Percentiles rank a stretch among this genome's conserved stretches.
Conservation (phyloP, 2,329 filamentous ascomycete species). For the Thielaviopsis punctulata region DNA sequence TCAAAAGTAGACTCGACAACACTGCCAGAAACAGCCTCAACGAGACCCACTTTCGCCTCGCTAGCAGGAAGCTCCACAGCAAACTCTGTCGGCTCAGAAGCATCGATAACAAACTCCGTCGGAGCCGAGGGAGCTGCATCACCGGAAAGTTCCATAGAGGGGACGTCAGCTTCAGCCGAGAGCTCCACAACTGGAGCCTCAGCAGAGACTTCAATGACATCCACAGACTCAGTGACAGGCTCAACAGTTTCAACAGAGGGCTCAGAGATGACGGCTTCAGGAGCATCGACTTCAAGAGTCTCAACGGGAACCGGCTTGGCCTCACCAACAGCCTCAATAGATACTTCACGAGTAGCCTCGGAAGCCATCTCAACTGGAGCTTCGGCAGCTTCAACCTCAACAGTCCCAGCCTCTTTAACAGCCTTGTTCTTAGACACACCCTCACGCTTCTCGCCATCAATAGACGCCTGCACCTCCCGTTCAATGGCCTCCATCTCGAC, state of each 20-base stretch:
- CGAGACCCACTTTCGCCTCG: background rate
- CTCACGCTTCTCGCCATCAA: background rate
- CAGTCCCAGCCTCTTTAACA: background rate
- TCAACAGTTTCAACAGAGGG: background rate
- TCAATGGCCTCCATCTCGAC: background rate
- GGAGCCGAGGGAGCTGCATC: background rate
- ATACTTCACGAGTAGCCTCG: no score
- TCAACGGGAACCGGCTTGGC: conserved; percentile 3
- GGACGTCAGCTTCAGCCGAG: background rate
- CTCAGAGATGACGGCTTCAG: background rate
- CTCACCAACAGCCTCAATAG: conserved; percentile 10
- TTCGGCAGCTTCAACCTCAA: background rate
- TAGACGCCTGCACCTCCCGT: background rate
- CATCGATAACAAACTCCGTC: background rate
- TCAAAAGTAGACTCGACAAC: no score
- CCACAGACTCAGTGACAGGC: background rate
- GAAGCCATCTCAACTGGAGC: background rate
- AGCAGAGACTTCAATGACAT: background rate
- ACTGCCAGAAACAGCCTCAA: background rate
- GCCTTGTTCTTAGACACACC: background rate
- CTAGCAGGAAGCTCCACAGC: background rate
- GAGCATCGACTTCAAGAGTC: background rate
- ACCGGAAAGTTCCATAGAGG: no score
- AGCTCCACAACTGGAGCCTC: background rate
- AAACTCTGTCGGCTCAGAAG: background rate